These are phyloP conservation scores for Cutaneotrichosporon arboriforme DNA, from an alignment of 1,284 basidiomycete species.

Conservation along the genomic window DNA sequence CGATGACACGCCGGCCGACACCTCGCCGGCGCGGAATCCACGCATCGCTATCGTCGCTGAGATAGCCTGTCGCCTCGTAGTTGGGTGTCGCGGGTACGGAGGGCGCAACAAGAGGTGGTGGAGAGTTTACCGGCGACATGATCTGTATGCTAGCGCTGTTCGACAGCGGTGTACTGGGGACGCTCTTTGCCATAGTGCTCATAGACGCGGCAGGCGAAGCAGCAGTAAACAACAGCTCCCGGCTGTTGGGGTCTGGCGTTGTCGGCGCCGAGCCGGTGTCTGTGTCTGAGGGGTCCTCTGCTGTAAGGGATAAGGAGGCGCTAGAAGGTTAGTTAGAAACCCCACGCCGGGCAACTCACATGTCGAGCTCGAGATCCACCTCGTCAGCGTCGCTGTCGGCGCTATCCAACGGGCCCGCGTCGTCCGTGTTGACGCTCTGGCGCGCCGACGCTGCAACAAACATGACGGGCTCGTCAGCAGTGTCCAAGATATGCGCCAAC, in stretches of 20 bases:
- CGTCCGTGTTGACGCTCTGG: no score
- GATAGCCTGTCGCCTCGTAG: conserved; percentile 2
- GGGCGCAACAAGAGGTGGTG: not conserved
- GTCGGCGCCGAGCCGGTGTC: not conserved
- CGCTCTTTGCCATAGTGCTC: not conserved
- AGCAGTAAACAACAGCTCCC: not conserved
- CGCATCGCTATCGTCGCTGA: conserved; percentile 5
- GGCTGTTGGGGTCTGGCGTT: not conserved
- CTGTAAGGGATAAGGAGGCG: no score
- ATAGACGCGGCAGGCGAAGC: not conserved
- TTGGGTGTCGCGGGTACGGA: conserved; percentile 2
- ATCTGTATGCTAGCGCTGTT: not conserved
- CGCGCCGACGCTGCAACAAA: no score
- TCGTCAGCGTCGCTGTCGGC: not conserved
- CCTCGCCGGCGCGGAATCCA: not conserved
- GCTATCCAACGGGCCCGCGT: not conserved
- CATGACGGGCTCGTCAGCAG: not conserved
- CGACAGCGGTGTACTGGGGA: not conserved
- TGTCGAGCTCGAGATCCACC: conserved; percentile 4
- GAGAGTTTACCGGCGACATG: not conserved
- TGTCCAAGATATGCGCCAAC: not conserved
- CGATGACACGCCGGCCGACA: not conserved
- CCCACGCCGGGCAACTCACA: conserved; percentile 1
- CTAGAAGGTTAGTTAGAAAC: no score
- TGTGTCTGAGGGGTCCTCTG: not conserved